phyloP scores from a whole-genome alignment of 2,329 filamentous ascomycete species.

The Plectosphaerella plurivora region DNA sequence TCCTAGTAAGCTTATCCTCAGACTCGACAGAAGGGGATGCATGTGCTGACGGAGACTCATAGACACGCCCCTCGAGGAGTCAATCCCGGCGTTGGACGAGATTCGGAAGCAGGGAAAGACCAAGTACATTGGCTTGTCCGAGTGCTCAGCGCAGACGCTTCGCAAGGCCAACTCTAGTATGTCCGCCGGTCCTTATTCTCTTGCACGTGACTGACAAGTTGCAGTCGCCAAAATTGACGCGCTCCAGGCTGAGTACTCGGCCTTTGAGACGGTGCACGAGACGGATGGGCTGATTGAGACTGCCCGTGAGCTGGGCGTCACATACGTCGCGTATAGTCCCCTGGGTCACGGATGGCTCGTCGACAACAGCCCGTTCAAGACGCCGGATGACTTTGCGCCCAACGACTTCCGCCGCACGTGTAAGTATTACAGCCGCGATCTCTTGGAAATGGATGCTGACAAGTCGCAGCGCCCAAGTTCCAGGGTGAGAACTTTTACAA shows the following conservation, averaged over 20 bases:
- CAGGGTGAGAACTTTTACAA: constrained; percentile 41
- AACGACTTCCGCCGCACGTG: constrained; percentile 33
- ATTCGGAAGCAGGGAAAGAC: constrained; percentile 40
- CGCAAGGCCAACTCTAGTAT: constrained; percentile 38
- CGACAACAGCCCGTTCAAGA: constrained; percentile 34
- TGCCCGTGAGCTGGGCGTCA: constrained; percentile 31
- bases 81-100: constrained; percentile 39
- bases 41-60: not conserved
- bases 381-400: constrained; percentile 38
- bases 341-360: constrained; percentile 43
- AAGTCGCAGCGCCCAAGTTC: constrained; percentile 21
- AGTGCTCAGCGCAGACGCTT: constrained; percentile 38
- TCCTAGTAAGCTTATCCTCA: constrained; percentile 25
- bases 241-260: constrained; percentile 40
- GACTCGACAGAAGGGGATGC: not conserved
- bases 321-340: constrained; percentile 41
- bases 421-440: constrained; percentile 13
- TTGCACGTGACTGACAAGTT: not conserved
- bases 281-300: constrained; percentile 31
- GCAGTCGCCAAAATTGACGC: constrained; percentile 42
- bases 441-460: not conserved
- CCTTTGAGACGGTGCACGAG: constrained; percentile 16
- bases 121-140: constrained; percentile 43
- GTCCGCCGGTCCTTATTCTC: not conserved
- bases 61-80: constrained; percentile 40